phyloP scores from a whole-genome alignment of 257 asterid genomes.

The Solanum chmielewskii region DNA sequence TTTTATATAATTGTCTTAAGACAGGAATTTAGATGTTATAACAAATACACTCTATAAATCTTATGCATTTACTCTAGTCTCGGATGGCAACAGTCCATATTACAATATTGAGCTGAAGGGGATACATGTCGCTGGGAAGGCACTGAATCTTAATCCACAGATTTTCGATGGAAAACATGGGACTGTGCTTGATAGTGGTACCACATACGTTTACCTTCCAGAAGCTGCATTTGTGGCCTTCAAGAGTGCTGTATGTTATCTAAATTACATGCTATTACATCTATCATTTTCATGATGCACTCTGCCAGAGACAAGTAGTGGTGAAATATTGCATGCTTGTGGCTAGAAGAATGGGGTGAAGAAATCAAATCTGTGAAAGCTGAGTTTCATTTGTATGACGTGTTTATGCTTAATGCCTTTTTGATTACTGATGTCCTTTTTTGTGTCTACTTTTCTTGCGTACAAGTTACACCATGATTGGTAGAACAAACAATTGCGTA shows the following conservation, averaged over 20 bases:
- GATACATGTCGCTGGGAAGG: conserved; percentile 93
- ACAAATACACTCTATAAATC: conserved; percentile 77
- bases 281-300: neutral
- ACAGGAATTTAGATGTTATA: conserved; percentile 56
- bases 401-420: neutral
- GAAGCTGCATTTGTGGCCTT: conserved; percentile 72
- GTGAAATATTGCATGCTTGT: neutral
- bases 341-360: neutral
- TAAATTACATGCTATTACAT: neutral
- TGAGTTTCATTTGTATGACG: neutral
- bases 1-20: conserved; percentile 15
- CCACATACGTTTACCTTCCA: conserved; percentile 95
- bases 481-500: neutral
- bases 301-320: neutral
- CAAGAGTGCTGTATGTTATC: conserved; percentile 64
- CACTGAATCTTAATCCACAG: conserved; percentile 41
- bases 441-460: neutral
- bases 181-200: conserved; percentile 90
- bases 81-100: conserved; percentile 99
- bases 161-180: conserved; percentile 85
- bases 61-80: conserved; percentile 98
- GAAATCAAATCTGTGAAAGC: neutral
- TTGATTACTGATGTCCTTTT: neutral
- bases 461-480: neutral
- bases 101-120: conserved; percentile 94